phyloP scores from a whole-genome alignment of 176 grass and related monocot genomes.

The Alopecurus myosuroides region DNA sequence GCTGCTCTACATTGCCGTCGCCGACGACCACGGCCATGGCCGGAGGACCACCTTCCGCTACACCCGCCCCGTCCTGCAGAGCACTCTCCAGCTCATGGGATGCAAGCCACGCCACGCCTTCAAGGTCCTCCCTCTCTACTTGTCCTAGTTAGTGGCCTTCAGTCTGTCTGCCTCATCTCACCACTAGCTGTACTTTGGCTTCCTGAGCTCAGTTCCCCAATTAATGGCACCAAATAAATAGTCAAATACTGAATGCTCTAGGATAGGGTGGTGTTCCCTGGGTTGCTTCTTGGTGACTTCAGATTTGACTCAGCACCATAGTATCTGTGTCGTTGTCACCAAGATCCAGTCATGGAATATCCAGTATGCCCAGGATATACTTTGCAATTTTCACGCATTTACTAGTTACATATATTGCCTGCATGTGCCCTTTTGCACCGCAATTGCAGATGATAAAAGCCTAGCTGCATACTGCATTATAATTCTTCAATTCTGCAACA shows the following conservation, averaged over 20 bases:
- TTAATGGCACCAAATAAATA: background rate
- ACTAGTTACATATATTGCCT: background rate
- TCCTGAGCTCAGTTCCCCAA: background rate
- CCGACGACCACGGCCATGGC: background rate
- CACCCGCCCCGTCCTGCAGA: background rate
- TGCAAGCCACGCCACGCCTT: background rate
- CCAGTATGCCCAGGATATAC: background rate
- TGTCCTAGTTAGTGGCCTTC: background rate
- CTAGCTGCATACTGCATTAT: background rate
- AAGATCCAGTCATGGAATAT: background rate
- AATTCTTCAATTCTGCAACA: background rate
- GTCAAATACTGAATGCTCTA: background rate
- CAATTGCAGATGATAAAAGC: background rate
- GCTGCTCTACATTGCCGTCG: conserved; percentile 3
- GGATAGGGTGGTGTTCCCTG: too few relatives aligned
- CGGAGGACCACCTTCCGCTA: background rate
- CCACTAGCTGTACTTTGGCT: background rate
- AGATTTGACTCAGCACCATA: background rate
- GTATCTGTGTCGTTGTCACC: background rate
- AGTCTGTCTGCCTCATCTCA: background rate
- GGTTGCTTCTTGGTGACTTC: too few relatives aligned
- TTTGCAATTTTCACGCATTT: background rate
- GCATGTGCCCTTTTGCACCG: background rate
- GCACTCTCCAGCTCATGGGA: background rate
- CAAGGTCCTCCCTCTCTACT: background rate